phyloP scores from a whole-genome alignment of 2,329 filamentous ascomycete species.

The Botryosphaeria dothidea region DNA sequence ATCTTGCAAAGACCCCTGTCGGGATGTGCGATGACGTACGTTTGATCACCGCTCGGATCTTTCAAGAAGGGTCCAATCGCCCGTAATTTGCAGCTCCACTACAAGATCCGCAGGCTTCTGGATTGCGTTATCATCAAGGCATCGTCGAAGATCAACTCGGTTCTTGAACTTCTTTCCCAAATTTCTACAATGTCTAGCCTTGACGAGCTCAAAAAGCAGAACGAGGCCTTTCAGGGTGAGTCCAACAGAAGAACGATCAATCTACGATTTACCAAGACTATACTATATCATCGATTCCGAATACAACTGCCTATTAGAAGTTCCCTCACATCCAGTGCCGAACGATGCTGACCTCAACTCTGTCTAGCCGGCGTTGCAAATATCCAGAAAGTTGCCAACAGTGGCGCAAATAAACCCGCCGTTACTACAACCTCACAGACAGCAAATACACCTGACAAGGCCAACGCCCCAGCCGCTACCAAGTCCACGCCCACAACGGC shows the following conservation, averaged over 20 bases:
- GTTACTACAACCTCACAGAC: conserved; percentile 23
- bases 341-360: conserved; percentile 8
- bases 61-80: conserved; percentile 4
- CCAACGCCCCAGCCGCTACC: conserved; percentile 20
- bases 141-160: neutral
- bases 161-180: neutral
- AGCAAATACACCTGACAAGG: conserved; percentile 22
- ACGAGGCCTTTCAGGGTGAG: conserved; percentile 43
- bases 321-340: no score
- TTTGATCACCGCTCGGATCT: neutral
- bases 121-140: neutral
- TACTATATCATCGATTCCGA: no score
- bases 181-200: conserved; percentile 24
- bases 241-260: neutral
- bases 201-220: conserved; percentile 44
- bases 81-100: neutral
- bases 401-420: conserved; percentile 24
- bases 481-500: conserved; percentile 12
- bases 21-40: conserved; percentile 15
- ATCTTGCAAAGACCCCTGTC: conserved; percentile 12
- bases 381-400: conserved; percentile 28
- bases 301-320: no score
- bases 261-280: no score
- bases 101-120: neutral
- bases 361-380: conserved; percentile 33